Conservation (phyloP, 202 grass and related monocot species). For the Panicum virgatum region DNA sequence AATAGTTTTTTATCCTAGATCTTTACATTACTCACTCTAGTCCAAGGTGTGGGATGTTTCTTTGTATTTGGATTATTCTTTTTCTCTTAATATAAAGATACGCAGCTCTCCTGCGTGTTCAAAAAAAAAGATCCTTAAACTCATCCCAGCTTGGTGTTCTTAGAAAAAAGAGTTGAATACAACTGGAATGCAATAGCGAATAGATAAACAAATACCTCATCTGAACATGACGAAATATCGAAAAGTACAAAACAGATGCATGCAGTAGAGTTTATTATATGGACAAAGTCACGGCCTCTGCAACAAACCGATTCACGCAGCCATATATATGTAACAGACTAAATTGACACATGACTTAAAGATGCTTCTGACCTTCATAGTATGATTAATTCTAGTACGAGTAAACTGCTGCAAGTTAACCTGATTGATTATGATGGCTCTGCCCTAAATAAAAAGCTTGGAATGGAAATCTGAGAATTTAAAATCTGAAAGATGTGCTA, state of each 20-base stretch:
- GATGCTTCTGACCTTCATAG: conserved; percentile 8
- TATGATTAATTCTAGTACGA: conserved; percentile 11
- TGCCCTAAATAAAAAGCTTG: conserved; percentile 18
- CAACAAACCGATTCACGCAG: neutral
- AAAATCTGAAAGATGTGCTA: conserved; percentile 18
- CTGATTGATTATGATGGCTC: conserved; percentile 5
- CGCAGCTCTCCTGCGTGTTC: no score
- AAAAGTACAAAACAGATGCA: conserved; percentile 22
- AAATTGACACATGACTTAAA: neutral
- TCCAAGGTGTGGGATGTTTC: no score
- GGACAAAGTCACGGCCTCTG: neutral
- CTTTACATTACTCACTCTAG: no score
- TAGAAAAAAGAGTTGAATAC: neutral
- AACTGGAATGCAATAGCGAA: conserved; percentile 11
- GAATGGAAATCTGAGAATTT: conserved; percentile 2
- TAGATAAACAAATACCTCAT: conserved; percentile 19
- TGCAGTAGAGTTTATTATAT: neutral
- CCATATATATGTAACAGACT: neutral
- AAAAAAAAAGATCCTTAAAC: conserved; percentile 23
- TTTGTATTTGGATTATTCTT: no score
- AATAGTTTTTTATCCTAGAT: no score
- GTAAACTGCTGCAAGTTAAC: conserved; percentile 11
- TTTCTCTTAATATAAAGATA: no score
- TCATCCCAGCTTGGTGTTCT: neutral
- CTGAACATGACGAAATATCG: neutral